A percentile compares a stretch with the other conserved stretches of the same genome.
Conservation (phyloP, 495 filamentous ascomycete species). For the Penicillium mononematosum region DNA sequence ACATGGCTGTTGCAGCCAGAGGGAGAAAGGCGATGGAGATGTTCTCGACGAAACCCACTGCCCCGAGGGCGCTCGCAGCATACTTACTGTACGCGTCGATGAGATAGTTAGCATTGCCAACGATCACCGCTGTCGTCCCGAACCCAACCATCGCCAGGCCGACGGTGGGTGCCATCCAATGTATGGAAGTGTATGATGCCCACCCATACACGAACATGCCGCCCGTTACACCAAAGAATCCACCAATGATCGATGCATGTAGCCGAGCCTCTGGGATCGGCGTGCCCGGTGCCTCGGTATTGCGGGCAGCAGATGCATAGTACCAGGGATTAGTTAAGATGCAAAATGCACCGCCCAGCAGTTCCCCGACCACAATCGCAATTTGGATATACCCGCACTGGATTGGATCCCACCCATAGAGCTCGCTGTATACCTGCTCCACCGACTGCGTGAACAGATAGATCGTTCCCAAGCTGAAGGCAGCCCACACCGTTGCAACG, state of each 20-base stretch:
- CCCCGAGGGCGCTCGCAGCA: slow-evolving; percentile 64
- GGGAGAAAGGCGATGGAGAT: slow-evolving; percentile 67
- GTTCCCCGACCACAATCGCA: too few species aligned
- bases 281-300: not conserved
- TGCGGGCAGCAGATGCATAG: too few species aligned
- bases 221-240: slow-evolving; percentile 23
- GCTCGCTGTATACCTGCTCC: too few species aligned
- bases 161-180: slow-evolving; percentile 57
- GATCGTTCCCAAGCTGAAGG: too few species aligned
- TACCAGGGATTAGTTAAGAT: too few species aligned
- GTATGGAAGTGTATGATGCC: slow-evolving; percentile 56
- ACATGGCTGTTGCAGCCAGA: slow-evolving; percentile 66
- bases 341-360: too few species aligned
- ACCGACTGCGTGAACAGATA: too few species aligned
- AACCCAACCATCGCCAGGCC: slow-evolving; percentile 59
- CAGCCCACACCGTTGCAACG: too few species aligned
- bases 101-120: slow-evolving; percentile 61
- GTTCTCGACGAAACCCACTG: slow-evolving; percentile 57
- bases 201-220: slow-evolving; percentile 53
- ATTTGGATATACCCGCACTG: too few species aligned
- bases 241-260: not conserved
- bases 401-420: too few species aligned
- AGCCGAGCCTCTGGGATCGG: not conserved
- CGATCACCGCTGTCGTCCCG: slow-evolving; percentile 60
- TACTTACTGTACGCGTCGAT: slow-evolving; percentile 60